phyloP scores from a whole-genome alignment of 179 eudicot species.

The Nepenthes alata region DNA sequence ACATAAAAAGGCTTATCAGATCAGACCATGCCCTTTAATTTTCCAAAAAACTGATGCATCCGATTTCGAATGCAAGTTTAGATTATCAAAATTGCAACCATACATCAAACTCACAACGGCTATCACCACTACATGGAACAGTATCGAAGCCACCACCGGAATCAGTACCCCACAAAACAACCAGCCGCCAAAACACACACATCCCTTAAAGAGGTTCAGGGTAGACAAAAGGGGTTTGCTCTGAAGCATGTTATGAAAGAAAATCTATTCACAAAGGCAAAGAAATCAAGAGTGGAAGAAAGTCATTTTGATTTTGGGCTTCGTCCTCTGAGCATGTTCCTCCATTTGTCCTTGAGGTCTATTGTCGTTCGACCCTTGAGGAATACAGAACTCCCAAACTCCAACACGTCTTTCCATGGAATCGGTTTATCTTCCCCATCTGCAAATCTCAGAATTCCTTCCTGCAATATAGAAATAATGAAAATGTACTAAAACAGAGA shows the following conservation, averaged over 20 bases:
- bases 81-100: too few species aligned
- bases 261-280: not conserved
- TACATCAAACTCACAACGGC: too few species aligned
- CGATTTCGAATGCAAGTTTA: too few species aligned
- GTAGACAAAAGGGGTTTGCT: not conserved
- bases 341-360: slow-evolving; percentile 77
- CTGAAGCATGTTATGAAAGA: not conserved
- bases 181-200: too few species aligned
- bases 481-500: not conserved
- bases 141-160: too few species aligned
- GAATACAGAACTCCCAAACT: slow-evolving; percentile 44
- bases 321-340: slow-evolving; percentile 31
- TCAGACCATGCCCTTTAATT: too few species aligned
- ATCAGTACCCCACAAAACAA: too few species aligned
- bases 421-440: slow-evolving; percentile 14
- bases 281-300: not conserved
- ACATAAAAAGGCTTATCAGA: too few species aligned
- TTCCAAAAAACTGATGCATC: too few species aligned
- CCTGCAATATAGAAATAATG: slow-evolving; percentile 22
- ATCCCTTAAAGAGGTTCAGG: too few species aligned
- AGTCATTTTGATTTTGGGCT: slow-evolving; percentile 6
- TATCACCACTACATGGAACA: too few species aligned
- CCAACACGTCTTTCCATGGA: slow-evolving; percentile 52
- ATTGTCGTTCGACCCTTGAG: slow-evolving; percentile 32
- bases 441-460: slow-evolving; percentile 29